phyloP scores from a whole-genome alignment of 257 asterid species.

The Fraxinus americana region DNA sequence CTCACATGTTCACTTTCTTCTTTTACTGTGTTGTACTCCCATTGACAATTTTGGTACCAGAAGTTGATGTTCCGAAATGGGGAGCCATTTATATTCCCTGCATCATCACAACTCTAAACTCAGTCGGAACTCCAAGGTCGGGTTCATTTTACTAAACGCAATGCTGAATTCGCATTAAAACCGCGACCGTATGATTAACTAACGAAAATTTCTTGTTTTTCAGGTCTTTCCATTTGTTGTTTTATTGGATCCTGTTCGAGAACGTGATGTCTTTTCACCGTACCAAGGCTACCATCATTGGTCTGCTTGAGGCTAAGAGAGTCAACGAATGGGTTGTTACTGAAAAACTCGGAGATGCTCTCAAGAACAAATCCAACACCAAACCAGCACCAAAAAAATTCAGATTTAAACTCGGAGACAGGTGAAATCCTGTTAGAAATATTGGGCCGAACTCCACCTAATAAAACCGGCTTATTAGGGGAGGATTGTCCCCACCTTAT shows the following conservation, averaged over 20 bases:
- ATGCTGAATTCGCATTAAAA: neutral
- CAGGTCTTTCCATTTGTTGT: slow-evolving; percentile 88
- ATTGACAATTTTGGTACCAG: slow-evolving; percentile 51
- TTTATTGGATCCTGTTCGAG: slow-evolving; percentile 97
- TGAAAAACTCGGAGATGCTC: slow-evolving; percentile 84
- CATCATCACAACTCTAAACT: slow-evolving; percentile 77
- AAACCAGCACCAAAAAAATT: slow-evolving; percentile 48
- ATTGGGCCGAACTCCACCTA: too few species aligned
- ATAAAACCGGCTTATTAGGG: too few species aligned
- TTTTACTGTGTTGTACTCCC: slow-evolving; percentile 58
- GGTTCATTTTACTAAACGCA: neutral
- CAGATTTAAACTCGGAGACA: slow-evolving; percentile 57
- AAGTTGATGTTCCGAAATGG: slow-evolving; percentile 62
- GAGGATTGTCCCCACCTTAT: too few species aligned
- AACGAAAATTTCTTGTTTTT: neutral
- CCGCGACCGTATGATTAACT: neutral
- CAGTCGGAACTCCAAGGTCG: slow-evolving; percentile 95
- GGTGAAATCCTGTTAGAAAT: too few species aligned
- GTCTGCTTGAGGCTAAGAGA: slow-evolving; percentile 79
- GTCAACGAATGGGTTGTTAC: slow-evolving; percentile 98
- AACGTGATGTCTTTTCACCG: slow-evolving; percentile 97
- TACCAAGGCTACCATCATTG: slow-evolving; percentile 91
- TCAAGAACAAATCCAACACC: slow-evolving; percentile 61
- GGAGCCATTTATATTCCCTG: slow-evolving; percentile 93
- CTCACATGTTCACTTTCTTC: slow-evolving; percentile 86